Conservation (phyloP, 2,329 filamentous ascomycete genomes). For the Exophiala bonariae region DNA sequence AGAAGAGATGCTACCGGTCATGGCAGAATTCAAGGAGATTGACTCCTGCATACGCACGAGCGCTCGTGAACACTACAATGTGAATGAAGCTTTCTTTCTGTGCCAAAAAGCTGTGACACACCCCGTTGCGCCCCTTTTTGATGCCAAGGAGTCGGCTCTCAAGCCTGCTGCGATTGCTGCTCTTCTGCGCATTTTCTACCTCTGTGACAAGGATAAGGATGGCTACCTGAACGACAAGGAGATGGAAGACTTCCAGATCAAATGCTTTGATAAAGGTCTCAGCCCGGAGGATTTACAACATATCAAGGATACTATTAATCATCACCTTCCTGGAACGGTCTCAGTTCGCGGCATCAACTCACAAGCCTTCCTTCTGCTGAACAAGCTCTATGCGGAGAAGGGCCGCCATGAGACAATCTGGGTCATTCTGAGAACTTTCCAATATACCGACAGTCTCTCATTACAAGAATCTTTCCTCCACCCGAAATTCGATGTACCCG, state of each 20-base stretch:
- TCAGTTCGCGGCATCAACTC: constrained; percentile 74
- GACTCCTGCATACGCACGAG: constrained; percentile 96
- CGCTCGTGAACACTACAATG: constrained; percentile 86
- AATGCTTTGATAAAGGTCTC: constrained; percentile 87
- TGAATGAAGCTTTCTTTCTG: constrained; percentile 95
- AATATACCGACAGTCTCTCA: constrained; percentile 93
- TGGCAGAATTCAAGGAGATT: constrained; percentile 98
- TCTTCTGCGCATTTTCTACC: constrained; percentile 86
- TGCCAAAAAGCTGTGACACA: constrained; percentile 98
- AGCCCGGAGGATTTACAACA: constrained; percentile 79
- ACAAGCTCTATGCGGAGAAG: constrained; percentile 96
- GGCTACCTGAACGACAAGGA: constrained; percentile 87
- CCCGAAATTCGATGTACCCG: constrained; percentile 90
- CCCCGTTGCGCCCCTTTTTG: constrained; percentile 92
- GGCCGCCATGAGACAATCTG: constrained; percentile 97
- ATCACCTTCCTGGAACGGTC: constrained; percentile 62
- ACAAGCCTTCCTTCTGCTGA: constrained; percentile 81
- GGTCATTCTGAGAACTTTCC: constrained; percentile 92
- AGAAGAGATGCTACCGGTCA: constrained; percentile 96
- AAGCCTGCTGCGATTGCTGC: constrained; percentile 89
- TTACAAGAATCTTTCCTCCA: constrained; percentile 88
- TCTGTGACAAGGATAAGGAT: constrained; percentile 95
- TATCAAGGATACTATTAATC: constrained; percentile 84
- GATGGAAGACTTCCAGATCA: constrained; percentile 84
- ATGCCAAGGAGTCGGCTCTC: constrained; percentile 85